A percentile compares a stretch with the other conserved stretches of the same genome.
phyloP scores from a whole-genome alignment of 306 rosid species.

The Inga leiocalycina region DNA sequence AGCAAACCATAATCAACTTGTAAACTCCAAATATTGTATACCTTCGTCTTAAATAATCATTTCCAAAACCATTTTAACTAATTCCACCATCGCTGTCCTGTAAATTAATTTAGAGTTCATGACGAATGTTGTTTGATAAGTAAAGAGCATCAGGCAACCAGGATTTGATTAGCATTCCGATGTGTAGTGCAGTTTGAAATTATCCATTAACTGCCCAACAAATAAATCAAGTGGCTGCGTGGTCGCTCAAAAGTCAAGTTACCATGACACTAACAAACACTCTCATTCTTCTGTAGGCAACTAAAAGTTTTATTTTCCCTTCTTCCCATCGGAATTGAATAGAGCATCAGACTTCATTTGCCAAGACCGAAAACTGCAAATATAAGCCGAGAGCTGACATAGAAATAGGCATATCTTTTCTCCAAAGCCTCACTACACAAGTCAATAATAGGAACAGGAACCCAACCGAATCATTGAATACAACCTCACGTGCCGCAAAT shows the following conservation, averaged over 20 bases:
- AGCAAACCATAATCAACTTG: background rate
- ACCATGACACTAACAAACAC: background rate
- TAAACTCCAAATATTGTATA: background rate
- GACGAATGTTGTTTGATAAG: background rate
- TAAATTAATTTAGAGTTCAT: conserved; percentile 4
- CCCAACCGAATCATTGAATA: conserved; percentile 20
- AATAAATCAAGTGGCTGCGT: background rate
- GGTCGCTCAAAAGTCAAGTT: background rate
- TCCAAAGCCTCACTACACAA: conserved; percentile 1
- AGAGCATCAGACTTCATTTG: background rate
- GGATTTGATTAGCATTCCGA: background rate
- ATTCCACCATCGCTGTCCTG: background rate
- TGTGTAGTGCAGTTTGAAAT: background rate
- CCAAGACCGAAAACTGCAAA: background rate
- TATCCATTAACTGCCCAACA: background rate
- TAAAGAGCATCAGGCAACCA: background rate
- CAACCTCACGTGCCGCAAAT: background rate
- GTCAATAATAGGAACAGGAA: background rate
- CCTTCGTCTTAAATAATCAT: background rate
- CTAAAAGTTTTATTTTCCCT: background rate
- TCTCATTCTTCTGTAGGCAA: background rate
- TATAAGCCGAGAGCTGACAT: background rate
- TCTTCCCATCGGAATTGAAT: background rate
- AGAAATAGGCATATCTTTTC: conserved; percentile 12
- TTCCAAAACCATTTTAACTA: conserved; percentile 1